phyloP scores from a whole-genome alignment of 345 rosid species.

The Litchi chinensis region DNA sequence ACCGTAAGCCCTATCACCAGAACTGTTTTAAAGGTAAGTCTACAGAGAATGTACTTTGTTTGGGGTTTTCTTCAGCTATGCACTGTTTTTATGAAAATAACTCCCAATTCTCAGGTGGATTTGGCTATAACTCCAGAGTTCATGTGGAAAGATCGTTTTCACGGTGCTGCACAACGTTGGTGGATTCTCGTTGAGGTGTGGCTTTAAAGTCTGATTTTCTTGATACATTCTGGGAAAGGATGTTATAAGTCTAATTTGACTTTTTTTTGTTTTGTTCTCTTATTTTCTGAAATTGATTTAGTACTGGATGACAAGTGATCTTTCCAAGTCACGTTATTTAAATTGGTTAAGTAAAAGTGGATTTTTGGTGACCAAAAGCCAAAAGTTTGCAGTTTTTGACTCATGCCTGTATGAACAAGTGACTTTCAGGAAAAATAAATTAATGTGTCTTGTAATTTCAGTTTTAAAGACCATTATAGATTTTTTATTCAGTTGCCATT shows the following conservation, averaged over 20 bases:
- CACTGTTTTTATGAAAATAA: constrained; percentile 5
- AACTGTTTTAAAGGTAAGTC: constrained; percentile 88
- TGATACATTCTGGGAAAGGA: background rate
- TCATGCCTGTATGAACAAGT: constrained; percentile 6
- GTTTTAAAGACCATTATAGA: background rate
- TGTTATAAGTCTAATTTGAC: background rate
- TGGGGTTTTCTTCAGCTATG: background rate
- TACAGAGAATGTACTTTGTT: constrained; percentile 7
- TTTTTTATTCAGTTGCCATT: background rate
- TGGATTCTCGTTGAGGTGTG: constrained; percentile 95
- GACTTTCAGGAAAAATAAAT: background rate
- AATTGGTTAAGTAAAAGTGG: background rate
- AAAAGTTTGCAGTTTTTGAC: background rate
- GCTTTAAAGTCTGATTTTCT: constrained; percentile 19
- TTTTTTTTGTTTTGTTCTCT: background rate
- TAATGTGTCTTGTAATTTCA: background rate
- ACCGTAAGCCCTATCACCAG: constrained; percentile 96
- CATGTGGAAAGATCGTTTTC: constrained; percentile 93
- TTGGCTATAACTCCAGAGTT: constrained; percentile 82
- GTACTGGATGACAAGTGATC: constrained; percentile 8
- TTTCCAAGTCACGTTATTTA: background rate
- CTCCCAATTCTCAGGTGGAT: constrained; percentile 63
- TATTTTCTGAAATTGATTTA: background rate
- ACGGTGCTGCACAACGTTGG: constrained; percentile 91
- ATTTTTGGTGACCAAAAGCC: background rate